Conservation (phyloP, 371 early-diverging fungal species). For the Thermomucor indicae-seudaticae region DNA sequence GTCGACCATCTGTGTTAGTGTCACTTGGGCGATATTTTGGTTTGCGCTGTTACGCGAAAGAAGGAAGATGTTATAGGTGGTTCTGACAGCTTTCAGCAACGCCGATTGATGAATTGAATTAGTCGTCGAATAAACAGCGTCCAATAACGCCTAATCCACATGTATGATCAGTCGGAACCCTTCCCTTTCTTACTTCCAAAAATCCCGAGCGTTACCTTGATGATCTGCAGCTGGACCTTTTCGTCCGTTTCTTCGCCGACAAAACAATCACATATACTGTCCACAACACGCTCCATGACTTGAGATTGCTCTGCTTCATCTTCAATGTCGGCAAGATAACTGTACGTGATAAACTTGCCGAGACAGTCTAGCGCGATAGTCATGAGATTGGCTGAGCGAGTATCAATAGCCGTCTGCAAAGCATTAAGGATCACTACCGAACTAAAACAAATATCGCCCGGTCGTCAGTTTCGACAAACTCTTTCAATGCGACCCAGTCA, state of each 20-base stretch:
- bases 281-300: slow-evolving; percentile 54
- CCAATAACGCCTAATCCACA: slow-evolving; percentile 68
- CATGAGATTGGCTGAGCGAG: slow-evolving; percentile 50
- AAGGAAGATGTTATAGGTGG: slow-evolving; percentile 68
- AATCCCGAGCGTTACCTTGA: slow-evolving; percentile 53
- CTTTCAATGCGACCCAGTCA: slow-evolving; percentile 9
- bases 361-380: slow-evolving; percentile 65
- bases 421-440: slow-evolving; percentile 55
- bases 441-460: slow-evolving; percentile 11
- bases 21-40: slow-evolving; percentile 85
- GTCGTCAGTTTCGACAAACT: background rate
- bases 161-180: slow-evolving; percentile 20
- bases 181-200: slow-evolving; percentile 2
- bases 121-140: slow-evolving; percentile 71
- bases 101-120: slow-evolving; percentile 72
- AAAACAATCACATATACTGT: slow-evolving; percentile 55
- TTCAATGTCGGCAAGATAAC: slow-evolving; percentile 56
- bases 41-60: slow-evolving; percentile 68
- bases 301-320: slow-evolving; percentile 36
- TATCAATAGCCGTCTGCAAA: slow-evolving; percentile 54
- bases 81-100: slow-evolving; percentile 79
- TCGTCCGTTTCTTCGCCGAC: slow-evolving; percentile 75
- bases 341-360: slow-evolving; percentile 73
- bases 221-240: slow-evolving; percentile 69
- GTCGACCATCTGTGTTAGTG: slow-evolving; percentile 88